Evolutionary conservation across 345 rosid species (phyloP), one percentile per base, ranked within the genome.

Genomic region (Aethionema arabicum): DNA sequence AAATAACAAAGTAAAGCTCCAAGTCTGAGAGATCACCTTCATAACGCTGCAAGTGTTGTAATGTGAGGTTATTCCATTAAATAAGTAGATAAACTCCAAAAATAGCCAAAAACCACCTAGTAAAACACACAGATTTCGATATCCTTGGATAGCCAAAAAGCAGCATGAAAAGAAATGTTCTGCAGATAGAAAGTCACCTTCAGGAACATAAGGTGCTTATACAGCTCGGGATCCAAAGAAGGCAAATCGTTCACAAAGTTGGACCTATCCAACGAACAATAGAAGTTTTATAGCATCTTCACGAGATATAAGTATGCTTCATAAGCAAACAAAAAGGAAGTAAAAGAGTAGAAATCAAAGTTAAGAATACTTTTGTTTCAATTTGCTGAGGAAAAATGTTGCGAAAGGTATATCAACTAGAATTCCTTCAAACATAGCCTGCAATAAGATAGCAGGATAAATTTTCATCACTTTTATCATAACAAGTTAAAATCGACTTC

Each of bases 361-460:
- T 51, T 1, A 32, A 63, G 32, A 14, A 55, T 85, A 93, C 99
- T 90, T 93, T 48, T 79, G 95, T 66, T 90, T 93, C 70, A 93
- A 72, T 78, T 93, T 93, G 92, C 97, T 93, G 85, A 93, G 81
- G 82, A 93, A 93, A 85, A 93, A 93, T 48, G 97, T 88, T 50
- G 99, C 96, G 66, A 93, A 93, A 59, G 99, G 99, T 66, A 93
- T 85, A 68, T 93, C 99, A 74, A 93, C 97, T 40, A 93, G 88
- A 80, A 93, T 90, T 61, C 99, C 96, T 83, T 93, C 99, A 79
- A 85, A 93, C 96, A 93, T 87, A 44, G 97, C 97, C 99, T 93
- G 80, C 79, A 80, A 46, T 69, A 63, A 74, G 61, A 50, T 12
- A 49, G 16, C 7, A 16, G 56, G 6, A 58, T 65, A 11, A 45